These are phyloP conservation scores for Clarireedia monteithiana DNA, from an alignment of 2,329 filamentous ascomycete genomes.

Conservation along the genomic window DNA sequence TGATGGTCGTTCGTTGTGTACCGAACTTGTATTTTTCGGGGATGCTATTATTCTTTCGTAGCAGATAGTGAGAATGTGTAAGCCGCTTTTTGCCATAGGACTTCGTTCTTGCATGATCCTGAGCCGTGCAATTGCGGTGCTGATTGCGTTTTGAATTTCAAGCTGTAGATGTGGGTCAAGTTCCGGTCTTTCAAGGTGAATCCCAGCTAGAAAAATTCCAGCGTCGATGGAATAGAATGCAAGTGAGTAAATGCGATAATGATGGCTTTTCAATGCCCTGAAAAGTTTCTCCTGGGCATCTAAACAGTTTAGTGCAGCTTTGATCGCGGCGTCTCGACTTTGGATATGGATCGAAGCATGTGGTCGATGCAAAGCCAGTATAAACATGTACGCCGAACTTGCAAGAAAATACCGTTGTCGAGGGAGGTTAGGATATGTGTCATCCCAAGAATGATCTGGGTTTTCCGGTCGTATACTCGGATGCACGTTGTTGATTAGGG, in stretches of 20 bases:
- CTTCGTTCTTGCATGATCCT: not conserved
- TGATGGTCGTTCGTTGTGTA: not conserved
- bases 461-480: not conserved
- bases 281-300: slow-evolving; percentile 11
- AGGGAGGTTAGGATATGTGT: not conserved
- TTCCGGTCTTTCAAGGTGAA: not conserved
- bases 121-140: not conserved
- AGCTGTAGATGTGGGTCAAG: not conserved
- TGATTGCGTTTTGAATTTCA: slow-evolving; percentile 1
- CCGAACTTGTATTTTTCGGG: not conserved
- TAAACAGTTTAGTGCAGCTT: slow-evolving; percentile 9
- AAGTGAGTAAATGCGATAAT: slow-evolving; percentile 8
- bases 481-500: not conserved
- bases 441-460: not conserved
- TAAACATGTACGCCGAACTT: slow-evolving; percentile 1
- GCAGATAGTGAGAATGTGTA: slow-evolving; percentile 2
- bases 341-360: slow-evolving; percentile 3
- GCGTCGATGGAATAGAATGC: slow-evolving; percentile 8
- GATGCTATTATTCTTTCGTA: not conserved
- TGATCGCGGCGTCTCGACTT: slow-evolving; percentile 7
- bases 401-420: not conserved
- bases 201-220: not conserved
- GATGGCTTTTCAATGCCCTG: not conserved
- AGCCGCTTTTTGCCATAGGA: not conserved
- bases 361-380: slow-evolving; percentile 11